Percentiles rank a stretch among this genome's conserved stretches.
Evolutionary conservation across 2,329 filamentous ascomycete genomes (phyloP).

Genomic region (Metarhizium guizhouense): DNA sequence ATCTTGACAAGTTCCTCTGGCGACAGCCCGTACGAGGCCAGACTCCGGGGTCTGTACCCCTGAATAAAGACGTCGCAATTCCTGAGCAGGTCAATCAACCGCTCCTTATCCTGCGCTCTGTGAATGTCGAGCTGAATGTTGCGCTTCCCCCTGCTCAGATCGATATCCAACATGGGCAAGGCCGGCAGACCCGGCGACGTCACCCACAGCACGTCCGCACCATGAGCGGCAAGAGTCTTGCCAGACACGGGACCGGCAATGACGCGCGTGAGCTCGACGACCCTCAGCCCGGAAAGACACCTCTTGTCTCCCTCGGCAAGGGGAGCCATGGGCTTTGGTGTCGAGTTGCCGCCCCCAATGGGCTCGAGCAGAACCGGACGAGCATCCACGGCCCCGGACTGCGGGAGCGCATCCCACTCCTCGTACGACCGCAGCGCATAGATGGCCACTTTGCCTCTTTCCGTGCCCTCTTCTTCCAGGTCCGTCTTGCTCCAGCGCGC

Average conservation of each 20-base stretch:
- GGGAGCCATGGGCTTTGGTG: too few relatives aligned
- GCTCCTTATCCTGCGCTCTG: slow-evolving; percentile 33
- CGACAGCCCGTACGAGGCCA: slow-evolving; percentile 16
- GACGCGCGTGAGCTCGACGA: slow-evolving; percentile 63
- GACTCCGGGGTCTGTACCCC: slow-evolving; percentile 36
- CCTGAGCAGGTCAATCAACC: slow-evolving; percentile 46
- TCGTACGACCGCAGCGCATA: slow-evolving; percentile 38
- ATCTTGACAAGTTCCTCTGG: slow-evolving; percentile 24
- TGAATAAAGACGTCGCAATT: slow-evolving; percentile 55
- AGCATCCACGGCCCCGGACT: slow-evolving; percentile 32
- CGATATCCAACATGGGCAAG: slow-evolving; percentile 56
- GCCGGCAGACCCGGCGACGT: slow-evolving; percentile 56
- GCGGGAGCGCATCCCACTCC: slow-evolving; percentile 42
- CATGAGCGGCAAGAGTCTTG: slow-evolving; percentile 59
- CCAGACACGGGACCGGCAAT: slow-evolving; percentile 63
- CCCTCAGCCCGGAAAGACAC: slow-evolving; percentile 50
- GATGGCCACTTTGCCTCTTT: slow-evolving; percentile 30
- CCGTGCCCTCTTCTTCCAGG: slow-evolving; percentile 35
- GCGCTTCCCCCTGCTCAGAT: slow-evolving; percentile 59
- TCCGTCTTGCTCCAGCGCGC: slow-evolving; percentile 34
- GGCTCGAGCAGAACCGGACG: slow-evolving; percentile 30
- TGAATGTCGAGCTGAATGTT: slow-evolving; percentile 53
- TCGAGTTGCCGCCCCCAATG: too few relatives aligned
- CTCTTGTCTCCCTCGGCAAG: background rate
- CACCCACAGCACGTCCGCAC: slow-evolving; percentile 61